A percentile compares a stretch with the other conserved stretches of the same genome.
These are phyloP conservation scores for Tulasnella sp. DNA, from an alignment of 768 basidiomycete genomes.

Conservation along the genomic window DNA sequence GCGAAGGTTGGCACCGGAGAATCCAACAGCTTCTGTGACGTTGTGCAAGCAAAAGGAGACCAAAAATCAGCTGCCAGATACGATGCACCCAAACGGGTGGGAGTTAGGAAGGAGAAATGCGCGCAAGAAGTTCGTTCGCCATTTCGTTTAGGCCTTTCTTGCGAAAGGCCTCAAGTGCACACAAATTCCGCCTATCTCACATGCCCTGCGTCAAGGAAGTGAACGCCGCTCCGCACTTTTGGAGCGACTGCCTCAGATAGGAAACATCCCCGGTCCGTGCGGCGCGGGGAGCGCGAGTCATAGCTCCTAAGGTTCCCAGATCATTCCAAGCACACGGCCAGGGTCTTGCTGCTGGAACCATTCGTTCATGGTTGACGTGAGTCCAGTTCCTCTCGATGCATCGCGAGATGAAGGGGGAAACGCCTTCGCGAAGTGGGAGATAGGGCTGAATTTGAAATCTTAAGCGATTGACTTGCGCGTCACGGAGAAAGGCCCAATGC, in stretches of 20 bases:
- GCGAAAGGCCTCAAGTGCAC: neutral
- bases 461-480: neutral
- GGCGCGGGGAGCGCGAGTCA: neutral
- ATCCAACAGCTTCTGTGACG: too few relatives aligned
- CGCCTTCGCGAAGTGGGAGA: neutral
- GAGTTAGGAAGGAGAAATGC: neutral
- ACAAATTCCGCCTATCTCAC: neutral
- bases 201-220: neutral
- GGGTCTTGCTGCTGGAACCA: neutral
- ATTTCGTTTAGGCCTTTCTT: neutral
- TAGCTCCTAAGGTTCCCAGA: neutral
- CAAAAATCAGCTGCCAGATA: neutral
- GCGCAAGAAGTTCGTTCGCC: neutral
- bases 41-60: neutral
- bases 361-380: neutral
- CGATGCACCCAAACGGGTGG: neutral
- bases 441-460: neutral
- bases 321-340: neutral
- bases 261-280: neutral
- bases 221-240: neutral
- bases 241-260: neutral
- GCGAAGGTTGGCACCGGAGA: too few relatives aligned
- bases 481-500: neutral
- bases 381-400: neutral
- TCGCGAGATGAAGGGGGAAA: neutral